Conservation (phyloP, 164 flowering plant genomes). For the Pachysandra terminalis region DNA sequence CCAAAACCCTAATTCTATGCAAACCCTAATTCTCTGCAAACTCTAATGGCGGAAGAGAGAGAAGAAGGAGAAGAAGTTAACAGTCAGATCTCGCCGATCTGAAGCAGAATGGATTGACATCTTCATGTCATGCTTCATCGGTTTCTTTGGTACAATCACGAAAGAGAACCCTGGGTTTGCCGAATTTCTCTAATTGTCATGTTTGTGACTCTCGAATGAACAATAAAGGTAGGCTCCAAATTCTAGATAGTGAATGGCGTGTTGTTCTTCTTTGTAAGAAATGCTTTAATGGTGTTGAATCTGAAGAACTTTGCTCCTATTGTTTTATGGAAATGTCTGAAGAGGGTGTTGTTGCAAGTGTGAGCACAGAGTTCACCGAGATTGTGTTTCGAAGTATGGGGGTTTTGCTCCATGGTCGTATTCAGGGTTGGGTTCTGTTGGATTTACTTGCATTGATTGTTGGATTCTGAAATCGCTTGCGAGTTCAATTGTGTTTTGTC, state of each 20-base stretch:
- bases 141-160: not conserved
- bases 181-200: slow-evolving; percentile 57
- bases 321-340: slow-evolving; percentile 35
- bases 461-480: slow-evolving; percentile 52
- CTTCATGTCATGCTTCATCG: not conserved
- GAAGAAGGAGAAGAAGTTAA: slow-evolving; percentile 3
- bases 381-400: slow-evolving; percentile 30
- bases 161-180: slow-evolving; percentile 44
- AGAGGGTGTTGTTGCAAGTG: slow-evolving; percentile 32
- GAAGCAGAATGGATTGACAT: not conserved
- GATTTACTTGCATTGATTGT: slow-evolving; percentile 60
- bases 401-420: slow-evolving; percentile 28
- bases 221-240: slow-evolving; percentile 34
- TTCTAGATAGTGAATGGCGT: slow-evolving; percentile 65
- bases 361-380: slow-evolving; percentile 33
- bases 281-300: slow-evolving; percentile 38
- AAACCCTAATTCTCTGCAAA: slow-evolving; percentile 5
- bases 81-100: slow-evolving; percentile 10
- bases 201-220: slow-evolving; percentile 39
- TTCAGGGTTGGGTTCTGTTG: slow-evolving; percentile 16
- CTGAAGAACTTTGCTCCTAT: slow-evolving; percentile 53
- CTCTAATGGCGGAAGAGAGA: slow-evolving; percentile 12
- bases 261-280: slow-evolving; percentile 56
- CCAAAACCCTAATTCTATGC: too few species aligned
- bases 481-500: slow-evolving; percentile 11